These are phyloP conservation scores for Krasilnikovozyma curviuscula DNA, from an alignment of 768 basidiomycete genomes.

Conservation along the genomic window DNA sequence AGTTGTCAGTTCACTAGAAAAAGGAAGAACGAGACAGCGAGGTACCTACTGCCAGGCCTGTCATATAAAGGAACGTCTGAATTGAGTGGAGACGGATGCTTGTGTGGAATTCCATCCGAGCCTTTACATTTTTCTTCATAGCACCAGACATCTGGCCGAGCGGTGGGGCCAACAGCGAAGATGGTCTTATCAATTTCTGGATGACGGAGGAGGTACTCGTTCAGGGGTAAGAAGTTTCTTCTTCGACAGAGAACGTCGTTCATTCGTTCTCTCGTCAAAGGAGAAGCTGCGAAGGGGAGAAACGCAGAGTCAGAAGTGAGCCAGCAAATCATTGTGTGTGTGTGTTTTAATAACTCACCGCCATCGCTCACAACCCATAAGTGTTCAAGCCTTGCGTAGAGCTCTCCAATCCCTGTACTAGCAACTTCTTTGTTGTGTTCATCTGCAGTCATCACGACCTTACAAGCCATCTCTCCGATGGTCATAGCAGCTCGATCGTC, in stretches of 20 bases:
- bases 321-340: background rate
- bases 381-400: too few species aligned
- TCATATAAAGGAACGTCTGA: too few species aligned
- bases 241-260: constrained; percentile 3
- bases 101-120: background rate
- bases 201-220: constrained; percentile 6
- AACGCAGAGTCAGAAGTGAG: background rate
- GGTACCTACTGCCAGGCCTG: too few species aligned
- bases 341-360: too few species aligned
- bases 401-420: too few species aligned
- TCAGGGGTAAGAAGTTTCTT: constrained; percentile 7
- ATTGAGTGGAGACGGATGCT: too few species aligned
- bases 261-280: constrained; percentile 1
- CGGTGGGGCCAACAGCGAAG: background rate
- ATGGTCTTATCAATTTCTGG: background rate
- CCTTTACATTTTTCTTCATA: background rate
- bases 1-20: too few species aligned
- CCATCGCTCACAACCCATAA: too few species aligned
- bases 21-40: too few species aligned
- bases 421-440: too few species aligned
- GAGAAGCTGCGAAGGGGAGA: background rate
- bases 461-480: constrained; percentile 6
- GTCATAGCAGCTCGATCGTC: constrained; percentile 1
- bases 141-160: background rate
- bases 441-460: too few species aligned